Conservation (phyloP, 1,284 basidiomycete species). For the Mycosarcoma mackinlayi region DNA sequence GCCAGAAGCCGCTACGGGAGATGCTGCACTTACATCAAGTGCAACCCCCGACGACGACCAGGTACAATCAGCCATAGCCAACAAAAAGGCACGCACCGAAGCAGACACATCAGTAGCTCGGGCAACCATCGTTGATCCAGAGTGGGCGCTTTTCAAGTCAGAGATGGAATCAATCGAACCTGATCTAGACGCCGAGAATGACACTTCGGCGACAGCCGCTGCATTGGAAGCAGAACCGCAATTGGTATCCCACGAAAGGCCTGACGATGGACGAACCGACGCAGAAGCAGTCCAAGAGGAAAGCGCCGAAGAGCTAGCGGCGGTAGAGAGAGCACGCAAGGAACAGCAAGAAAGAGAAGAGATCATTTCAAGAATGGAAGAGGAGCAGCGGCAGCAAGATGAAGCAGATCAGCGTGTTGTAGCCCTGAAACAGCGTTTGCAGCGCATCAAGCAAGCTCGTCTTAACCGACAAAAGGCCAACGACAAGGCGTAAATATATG, state of each 20-base stretch:
- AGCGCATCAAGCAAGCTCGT: constrained; percentile 47
- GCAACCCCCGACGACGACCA: not conserved
- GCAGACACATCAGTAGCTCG: not conserved
- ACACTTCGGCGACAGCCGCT: constrained; percentile 21
- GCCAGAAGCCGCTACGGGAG: not conserved
- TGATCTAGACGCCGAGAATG: not conserved
- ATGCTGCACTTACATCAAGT: not conserved
- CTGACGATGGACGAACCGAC: not conserved
- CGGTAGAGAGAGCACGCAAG: constrained; percentile 36
- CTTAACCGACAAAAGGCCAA: constrained; percentile 27
- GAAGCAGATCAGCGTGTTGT: constrained; percentile 57
- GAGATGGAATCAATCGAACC: constrained; percentile 25
- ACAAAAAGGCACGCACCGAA: constrained; percentile 21
- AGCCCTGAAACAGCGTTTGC: constrained; percentile 43
- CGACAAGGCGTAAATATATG: constrained; percentile 6
- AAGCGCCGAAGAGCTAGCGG: constrained; percentile 32
- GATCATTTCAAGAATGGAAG: constrained; percentile 53
- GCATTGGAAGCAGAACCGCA: constrained; percentile 54
- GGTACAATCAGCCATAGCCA: constrained; percentile 1
- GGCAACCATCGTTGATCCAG: constrained; percentile 54
- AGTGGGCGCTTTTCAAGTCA: constrained; percentile 59
- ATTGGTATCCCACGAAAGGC: constrained; percentile 21
- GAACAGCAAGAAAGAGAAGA: constrained; percentile 58
- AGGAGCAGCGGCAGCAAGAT: constrained; percentile 57
- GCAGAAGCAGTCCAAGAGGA: constrained; percentile 16